Evolutionary conservation across 148 eudicot species (phyloP), one percentile per base, ranked within the genome.

Genomic region (Spergularia bocconei): DNA sequence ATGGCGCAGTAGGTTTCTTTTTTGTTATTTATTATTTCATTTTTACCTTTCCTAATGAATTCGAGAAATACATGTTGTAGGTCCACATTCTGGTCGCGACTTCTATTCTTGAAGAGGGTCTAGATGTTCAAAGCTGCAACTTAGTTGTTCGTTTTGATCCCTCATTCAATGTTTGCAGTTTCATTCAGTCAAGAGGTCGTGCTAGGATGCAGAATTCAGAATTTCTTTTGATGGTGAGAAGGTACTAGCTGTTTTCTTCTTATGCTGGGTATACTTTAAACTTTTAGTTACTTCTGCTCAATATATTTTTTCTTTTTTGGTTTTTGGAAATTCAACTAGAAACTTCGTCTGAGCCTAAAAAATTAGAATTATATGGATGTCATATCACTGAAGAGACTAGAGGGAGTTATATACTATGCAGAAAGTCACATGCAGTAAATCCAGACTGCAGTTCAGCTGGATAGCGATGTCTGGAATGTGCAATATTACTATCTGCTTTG

Each of bases 161-260:
- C 13, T 86, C 92, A 12, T 67, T 83, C 29, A 95, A 90, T 44
- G 84, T 90, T 65, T 89, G 97, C 76, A 92, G 99, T 79, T 96
- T 93, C 80, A 93, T 93, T 83, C 98, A 93, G 79, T 93, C 98
- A 38, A 87, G 92, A 76, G 98, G 98, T 4, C 96, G 96, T 67
- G 98, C 98, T 78, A 84, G 98, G 50, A 91, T 82, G 93, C 81
- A 78, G 47, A 87, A 91, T 63, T 91, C 98, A 11, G 89, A 88
- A 25, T 93, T 91, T 71, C 20, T 93, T 54, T 41, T 91, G 58
- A 85, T 93, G 93, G 86, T 92, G 23, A 78, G 78, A 72, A 91
- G 91, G 99, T 91, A 67, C 51, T n/a, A 53, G 36, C 17, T 69
- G 23, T 7, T 66, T 19, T 4, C 17, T 6, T 57, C 15, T 36